Percentiles rank a stretch among this genome's conserved stretches.
Conservation (phyloP, 2,329 filamentous ascomycete genomes). For the Penicillium sp. region DNA sequence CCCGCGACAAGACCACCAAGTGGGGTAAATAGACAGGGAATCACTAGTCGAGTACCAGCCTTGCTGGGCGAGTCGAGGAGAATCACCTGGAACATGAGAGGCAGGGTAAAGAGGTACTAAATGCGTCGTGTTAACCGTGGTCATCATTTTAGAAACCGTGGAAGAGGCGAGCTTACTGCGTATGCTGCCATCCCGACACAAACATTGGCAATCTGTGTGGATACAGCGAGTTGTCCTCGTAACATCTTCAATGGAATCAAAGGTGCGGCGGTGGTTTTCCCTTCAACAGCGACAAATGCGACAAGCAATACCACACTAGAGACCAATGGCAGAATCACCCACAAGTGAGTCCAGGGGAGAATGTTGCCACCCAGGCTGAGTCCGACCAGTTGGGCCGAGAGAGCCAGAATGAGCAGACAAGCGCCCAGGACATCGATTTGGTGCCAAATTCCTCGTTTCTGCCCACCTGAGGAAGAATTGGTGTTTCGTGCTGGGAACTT, state of each 20-base stretch:
- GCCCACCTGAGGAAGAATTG: background rate
- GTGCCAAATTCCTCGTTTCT: slow-evolving; percentile 44
- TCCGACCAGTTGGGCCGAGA: slow-evolving; percentile 54
- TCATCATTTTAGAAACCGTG: background rate
- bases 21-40: slow-evolving; percentile 48
- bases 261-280: slow-evolving; percentile 43
- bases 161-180: slow-evolving; percentile 48
- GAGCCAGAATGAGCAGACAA: slow-evolving; percentile 55
- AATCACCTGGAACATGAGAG: slow-evolving; percentile 46
- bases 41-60: slow-evolving; percentile 45
- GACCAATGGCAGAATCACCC: slow-evolving; percentile 42
- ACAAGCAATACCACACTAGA: slow-evolving; percentile 39
- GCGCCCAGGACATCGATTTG: slow-evolving; percentile 60
- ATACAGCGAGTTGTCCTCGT: slow-evolving; percentile 53
- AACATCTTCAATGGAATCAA: slow-evolving; percentile 53
- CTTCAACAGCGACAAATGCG: slow-evolving; percentile 42
- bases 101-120: slow-evolving; percentile 49
- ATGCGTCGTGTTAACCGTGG: background rate
- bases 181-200: slow-evolving; percentile 62
- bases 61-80: slow-evolving; percentile 45
- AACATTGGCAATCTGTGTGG: slow-evolving; percentile 59
- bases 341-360: slow-evolving; percentile 43
- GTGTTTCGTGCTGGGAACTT: slow-evolving; percentile 40
- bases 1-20: slow-evolving; percentile 46
- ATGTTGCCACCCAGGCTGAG: slow-evolving; percentile 48